Base-by-base conservation (phyloP, 768 basidiomycete genomes). In the Leccinum boreale region DNA sequence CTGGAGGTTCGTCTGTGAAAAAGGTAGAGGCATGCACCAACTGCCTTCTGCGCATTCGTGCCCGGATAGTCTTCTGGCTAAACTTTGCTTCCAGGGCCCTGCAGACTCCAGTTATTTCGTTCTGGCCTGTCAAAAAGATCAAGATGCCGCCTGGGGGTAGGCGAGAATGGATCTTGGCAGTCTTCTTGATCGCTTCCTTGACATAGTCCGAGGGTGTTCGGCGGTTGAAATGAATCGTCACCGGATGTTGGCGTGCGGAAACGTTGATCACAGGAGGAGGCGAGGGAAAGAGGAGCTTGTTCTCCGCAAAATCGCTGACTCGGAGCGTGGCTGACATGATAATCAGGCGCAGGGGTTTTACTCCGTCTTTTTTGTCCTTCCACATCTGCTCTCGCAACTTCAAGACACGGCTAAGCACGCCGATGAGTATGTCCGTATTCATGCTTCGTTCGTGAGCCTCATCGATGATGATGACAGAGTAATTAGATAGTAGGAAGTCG, bases 251-350 rank as follows among this genome's bases (percentile, higher is more conserved):
- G 23, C 97, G 89, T 2, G 91, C 90, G 28, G 89, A 79, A 56
- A 98, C 88, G 62, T 84, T 89, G 71, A 98, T 89, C 49, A 97
- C 83, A 0, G 97, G 97, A n/a, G 97, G 97, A 2, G 92, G 84
- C 1, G 78, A 77, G 0, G 85, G 60, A 73, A 99, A 99, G 2
- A 99, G 78, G 0, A 84, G 82, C 57, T 73, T 82, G 72, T 98
- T 98, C 58, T 89, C 85, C 2, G 89, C 85, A 64, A 99, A 98
- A 73, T 98, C 97, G 60, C 85, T 85, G 50, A 98, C 87, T 24
- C 94, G 91, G 6, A 98, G 83, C 0, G 97, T 98, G 4, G 97
- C 97, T 14, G 97, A 99, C 97, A 99, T 99, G 74, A 99, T 97
- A 59, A 98, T 84, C 52, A 99, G 78, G 19, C 97, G 87, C 15